Percentiles rank a stretch among this genome's conserved stretches.
Evolutionary conservation across 148 eudicot species (phyloP).

Genomic region (Silene conica): DNA sequence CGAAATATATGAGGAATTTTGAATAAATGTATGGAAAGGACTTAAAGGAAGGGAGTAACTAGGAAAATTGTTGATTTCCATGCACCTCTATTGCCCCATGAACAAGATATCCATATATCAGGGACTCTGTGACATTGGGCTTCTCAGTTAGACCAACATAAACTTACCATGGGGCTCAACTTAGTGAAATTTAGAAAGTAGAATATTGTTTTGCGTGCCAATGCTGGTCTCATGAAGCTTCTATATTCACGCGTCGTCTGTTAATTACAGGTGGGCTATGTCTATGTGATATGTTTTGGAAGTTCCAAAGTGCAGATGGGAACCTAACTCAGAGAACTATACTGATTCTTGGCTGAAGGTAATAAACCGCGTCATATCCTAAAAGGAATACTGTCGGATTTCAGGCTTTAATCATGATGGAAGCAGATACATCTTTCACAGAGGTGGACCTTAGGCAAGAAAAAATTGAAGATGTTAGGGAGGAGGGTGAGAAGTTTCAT

Average conservation of each 20-base stretch:
- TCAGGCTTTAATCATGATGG: conserved; percentile 34
- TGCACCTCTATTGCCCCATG: not conserved
- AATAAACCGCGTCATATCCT: not conserved
- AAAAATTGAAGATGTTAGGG: conserved; percentile 52
- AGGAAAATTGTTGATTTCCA: no score
- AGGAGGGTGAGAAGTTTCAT: conserved; percentile 37
- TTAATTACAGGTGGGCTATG: not conserved
- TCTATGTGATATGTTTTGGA: not conserved
- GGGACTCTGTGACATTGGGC: no score
- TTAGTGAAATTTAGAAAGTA: not conserved
- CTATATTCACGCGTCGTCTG: not conserved
- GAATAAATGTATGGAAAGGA: no score
- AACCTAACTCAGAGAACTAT: not conserved
- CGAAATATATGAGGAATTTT: no score
- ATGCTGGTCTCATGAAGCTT: not conserved
- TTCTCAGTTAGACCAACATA: no score
- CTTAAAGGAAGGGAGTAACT: not conserved
- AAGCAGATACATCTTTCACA: conserved; percentile 42
- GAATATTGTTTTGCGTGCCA: not conserved
- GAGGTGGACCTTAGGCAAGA: conserved; percentile 55
- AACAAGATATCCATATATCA: no score
- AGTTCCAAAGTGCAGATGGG: not conserved
- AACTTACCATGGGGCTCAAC: not conserved
- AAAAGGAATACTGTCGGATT: conserved; percentile 1
- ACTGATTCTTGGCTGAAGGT: not conserved